Evolutionary conservation across 768 basidiomycete genomes (phyloP).

Genomic region (Leccinum disarticulatum): DNA sequence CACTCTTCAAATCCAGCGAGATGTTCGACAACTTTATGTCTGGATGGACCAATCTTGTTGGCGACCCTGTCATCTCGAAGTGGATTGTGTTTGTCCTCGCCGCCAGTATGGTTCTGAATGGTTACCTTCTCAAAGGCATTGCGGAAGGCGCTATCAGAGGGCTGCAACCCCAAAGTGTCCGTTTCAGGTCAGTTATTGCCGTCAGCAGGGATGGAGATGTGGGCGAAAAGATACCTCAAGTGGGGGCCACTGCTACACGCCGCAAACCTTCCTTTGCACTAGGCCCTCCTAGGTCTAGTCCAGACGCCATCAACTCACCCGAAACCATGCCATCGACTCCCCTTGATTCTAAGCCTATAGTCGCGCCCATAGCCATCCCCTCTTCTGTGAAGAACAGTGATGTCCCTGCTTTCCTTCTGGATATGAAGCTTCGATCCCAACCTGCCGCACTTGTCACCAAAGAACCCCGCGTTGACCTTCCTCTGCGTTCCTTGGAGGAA

Average conservation of each 20-base stretch:
- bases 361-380: constrained; percentile 27
- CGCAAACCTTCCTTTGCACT: constrained; percentile 26
- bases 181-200: constrained; percentile 27
- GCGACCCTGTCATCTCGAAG: constrained; percentile 91
- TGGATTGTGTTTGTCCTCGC: constrained; percentile 91
- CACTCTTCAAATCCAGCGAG: constrained; percentile 43
- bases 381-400: constrained; percentile 21
- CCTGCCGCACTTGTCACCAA: constrained; percentile 15
- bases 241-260: constrained; percentile 10
- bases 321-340: constrained; percentile 16
- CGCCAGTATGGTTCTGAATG: constrained; percentile 86
- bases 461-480: constrained; percentile 13
- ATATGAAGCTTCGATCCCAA: constrained; percentile 36
- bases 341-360: constrained; percentile 14
- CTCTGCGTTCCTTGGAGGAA: constrained; percentile 64
- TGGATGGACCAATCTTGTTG: constrained; percentile 86
- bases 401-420: constrained; percentile 30
- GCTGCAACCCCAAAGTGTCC: constrained; percentile 30
- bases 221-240: constrained; percentile 19
- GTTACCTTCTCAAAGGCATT: constrained; percentile 88
- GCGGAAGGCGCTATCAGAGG: constrained; percentile 50
- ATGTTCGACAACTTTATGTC: constrained; percentile 85
- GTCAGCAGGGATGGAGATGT: constrained; percentile 23
- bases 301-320: constrained; percentile 14
- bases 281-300: constrained; percentile 20